Base-by-base conservation (phyloP, 805 yeast genomes). In the Candida krabiensis region DNA sequence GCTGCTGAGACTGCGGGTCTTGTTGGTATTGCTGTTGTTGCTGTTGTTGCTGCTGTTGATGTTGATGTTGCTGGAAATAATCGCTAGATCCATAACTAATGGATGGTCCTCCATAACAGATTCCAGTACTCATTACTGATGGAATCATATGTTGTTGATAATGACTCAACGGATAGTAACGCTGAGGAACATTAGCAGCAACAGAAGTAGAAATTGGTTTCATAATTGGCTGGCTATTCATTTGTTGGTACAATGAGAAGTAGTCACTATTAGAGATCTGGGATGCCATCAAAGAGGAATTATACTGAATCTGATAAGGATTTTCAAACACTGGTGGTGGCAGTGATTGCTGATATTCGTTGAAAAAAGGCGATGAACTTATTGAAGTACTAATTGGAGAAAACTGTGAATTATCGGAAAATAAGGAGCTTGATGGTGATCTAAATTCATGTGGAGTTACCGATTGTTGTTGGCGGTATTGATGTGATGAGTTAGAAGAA, bases 351-450 rank as follows among this genome's bases (percentile, higher is more conserved):
- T 47, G 53, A 35, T 40, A 49, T 19, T 49, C 55, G 33, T 35
- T 46, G 30, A 37, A 46, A 35, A 46, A 51, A 11, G 60, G 60
- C 17, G 56, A 53, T 30, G 58, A 53, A 36, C 42, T 46, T 35
- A 55, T 14, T 21, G 55, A 47, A 16, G 52, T 47, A 25, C 40
- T 41, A 18, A 43, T 43, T 19, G 59, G 58, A 12, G 61, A 47
- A 15, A 43, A 47, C 34, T 51, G 57, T 7, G 56, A 41, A 31
- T 40, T 44, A 15, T 49, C 46, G 4, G 49, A 46, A 18, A 48
- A 41, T 28, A 53, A 38, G 4, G 54, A 48, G 33, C 50, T 46
- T 5, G 54, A 38, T 9, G 53, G 52, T 1, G 55, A 49, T 32
- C 37, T 46, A 18, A 41, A 36, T 34, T 50, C 50, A 28, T 38